Conservation (phyloP, 495 filamentous ascomycete genomes). For the Penicillium riverlandense region DNA sequence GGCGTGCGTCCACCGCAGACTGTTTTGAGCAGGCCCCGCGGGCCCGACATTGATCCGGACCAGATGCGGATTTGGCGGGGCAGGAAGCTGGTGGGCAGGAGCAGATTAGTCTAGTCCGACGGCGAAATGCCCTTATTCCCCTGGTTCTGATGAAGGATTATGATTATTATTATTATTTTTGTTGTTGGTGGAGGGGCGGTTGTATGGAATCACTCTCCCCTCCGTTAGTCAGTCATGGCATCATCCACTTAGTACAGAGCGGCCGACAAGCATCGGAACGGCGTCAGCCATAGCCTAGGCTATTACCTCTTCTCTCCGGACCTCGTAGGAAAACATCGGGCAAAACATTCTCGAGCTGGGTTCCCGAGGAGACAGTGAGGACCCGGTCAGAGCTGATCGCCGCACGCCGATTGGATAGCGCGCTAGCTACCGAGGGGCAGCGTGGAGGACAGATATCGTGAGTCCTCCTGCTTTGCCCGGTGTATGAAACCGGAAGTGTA, state of each 20-base stretch:
- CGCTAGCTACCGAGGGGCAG: constrained; percentile 29
- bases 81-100: no score
- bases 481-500: constrained; percentile 45
- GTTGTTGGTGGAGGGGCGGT: no score
- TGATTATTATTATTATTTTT: no score
- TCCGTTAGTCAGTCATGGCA: constrained; percentile 11
- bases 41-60: no score
- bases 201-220: not conserved
- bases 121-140: no score
- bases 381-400: constrained; percentile 13
- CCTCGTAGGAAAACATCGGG: constrained; percentile 11
- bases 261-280: not conserved
- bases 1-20: constrained; percentile 18
- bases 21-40: not conserved
- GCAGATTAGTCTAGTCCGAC: no score
- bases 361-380: constrained; percentile 12
- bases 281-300: not conserved
- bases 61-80: no score
- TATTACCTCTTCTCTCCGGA: constrained; percentile 3
- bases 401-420: constrained; percentile 24
- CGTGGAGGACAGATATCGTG: constrained; percentile 29
- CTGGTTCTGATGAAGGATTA: no score
- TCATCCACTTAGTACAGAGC: constrained; percentile 2
- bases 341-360: constrained; percentile 27
- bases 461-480: constrained; percentile 44